These are phyloP conservation scores for Diaporthe capsici DNA, from an alignment of 2,329 filamentous ascomycete species.

Conservation along the genomic window DNA sequence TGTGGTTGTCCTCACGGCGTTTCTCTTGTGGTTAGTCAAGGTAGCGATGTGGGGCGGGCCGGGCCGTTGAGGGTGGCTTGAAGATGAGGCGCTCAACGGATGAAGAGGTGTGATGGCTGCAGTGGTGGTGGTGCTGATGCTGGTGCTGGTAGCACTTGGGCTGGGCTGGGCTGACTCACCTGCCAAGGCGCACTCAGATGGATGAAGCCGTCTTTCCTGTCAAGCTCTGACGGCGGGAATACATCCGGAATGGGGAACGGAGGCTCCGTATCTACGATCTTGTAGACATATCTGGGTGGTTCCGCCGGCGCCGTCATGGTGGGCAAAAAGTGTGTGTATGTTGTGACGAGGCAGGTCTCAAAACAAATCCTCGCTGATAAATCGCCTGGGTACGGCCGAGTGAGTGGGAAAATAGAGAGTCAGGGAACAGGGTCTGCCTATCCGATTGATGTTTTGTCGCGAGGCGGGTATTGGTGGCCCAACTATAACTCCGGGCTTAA, in stretches of 20 bases:
- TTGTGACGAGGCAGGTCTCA: background rate
- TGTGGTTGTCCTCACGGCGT: constrained; percentile 42
- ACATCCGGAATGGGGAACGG: constrained; percentile 65
- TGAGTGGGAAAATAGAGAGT: constrained; percentile 1
- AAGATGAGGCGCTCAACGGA: background rate
- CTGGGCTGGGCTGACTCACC: constrained; percentile 51
- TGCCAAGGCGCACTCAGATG: constrained; percentile 72
- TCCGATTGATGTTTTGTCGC: constrained; percentile 14
- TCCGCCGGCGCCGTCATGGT: constrained; percentile 47
- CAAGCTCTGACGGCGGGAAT: constrained; percentile 72
- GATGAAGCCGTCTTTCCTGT: constrained; percentile 72
- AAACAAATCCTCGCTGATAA: background rate
- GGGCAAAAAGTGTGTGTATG: background rate
- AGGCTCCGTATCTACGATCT: constrained; percentile 69
- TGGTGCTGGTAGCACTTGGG: background rate
- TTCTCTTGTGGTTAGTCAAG: background rate
- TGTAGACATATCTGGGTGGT: constrained; percentile 67
- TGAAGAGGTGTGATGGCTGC: background rate
- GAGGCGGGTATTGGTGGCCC: constrained; percentile 32
- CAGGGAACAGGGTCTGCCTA: constrained; percentile 8
- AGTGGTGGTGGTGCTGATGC: background rate
- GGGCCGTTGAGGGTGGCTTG: background rate
- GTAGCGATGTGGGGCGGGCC: background rate
- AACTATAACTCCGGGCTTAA: constrained; percentile 30
- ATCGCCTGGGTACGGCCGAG: background rate